phyloP scores from a whole-genome alignment of 164 flowering plant genomes.

The Kingdonia uniflora region DNA sequence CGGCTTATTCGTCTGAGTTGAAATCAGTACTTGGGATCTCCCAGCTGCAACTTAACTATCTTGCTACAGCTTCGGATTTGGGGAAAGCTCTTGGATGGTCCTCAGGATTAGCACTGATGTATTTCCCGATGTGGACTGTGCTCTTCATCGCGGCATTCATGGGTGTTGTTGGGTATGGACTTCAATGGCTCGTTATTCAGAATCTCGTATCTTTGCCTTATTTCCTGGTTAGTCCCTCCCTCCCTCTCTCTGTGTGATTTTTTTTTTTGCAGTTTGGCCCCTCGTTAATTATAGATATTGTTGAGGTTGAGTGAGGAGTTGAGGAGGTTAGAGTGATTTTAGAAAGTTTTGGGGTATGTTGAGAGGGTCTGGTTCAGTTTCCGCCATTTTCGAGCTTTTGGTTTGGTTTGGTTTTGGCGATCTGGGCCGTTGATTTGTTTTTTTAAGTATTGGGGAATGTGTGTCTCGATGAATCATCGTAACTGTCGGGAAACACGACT shows the following conservation, averaged over 20 bases:
- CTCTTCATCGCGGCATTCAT: slow-evolving; percentile 65
- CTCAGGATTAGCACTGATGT: slow-evolving; percentile 69
- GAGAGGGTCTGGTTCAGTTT: too few species aligned
- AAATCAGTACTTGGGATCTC: slow-evolving; percentile 69
- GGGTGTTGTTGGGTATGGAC: slow-evolving; percentile 71
- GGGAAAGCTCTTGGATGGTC: slow-evolving; percentile 95
- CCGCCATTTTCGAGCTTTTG: too few species aligned
- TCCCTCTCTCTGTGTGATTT: neutral
- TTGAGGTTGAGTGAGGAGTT: too few species aligned
- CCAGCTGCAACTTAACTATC: slow-evolving; percentile 77
- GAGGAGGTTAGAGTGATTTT: too few species aligned
- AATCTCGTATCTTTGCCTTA: slow-evolving; percentile 58
- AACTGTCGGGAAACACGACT: too few species aligned
- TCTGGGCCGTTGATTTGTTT: too few species aligned
- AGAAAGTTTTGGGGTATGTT: too few species aligned
- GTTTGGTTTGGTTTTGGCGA: too few species aligned
- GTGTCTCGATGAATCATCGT: too few species aligned
- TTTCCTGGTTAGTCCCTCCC: slow-evolving; percentile 40
- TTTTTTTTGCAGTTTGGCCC: neutral
- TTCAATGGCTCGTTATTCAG: slow-evolving; percentile 76
- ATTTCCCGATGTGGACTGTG: slow-evolving; percentile 53
- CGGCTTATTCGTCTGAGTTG: slow-evolving; percentile 66
- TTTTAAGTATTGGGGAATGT: too few species aligned
- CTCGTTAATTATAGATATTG: too few species aligned
- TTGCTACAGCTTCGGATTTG: slow-evolving; percentile 85